Evolutionary conservation across 2,329 filamentous ascomycete genomes (phyloP).

Genomic region (Coleophoma eucalyptorum): DNA sequence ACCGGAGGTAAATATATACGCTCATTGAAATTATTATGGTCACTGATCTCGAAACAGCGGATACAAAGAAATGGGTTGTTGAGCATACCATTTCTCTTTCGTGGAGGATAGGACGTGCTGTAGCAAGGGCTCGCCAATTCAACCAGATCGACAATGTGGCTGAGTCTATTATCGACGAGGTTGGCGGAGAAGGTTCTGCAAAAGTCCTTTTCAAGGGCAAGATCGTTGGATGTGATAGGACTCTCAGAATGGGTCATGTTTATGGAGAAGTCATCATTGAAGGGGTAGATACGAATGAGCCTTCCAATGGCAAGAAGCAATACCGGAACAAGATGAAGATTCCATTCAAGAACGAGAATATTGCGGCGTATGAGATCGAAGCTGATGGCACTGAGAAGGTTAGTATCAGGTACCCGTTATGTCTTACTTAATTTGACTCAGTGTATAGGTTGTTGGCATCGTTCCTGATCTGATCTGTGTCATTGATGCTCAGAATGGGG

Average conservation of each 20-base stretch:
- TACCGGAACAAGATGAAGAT: slow-evolving; percentile 46
- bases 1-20: slow-evolving; percentile 32
- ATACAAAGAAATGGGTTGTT: slow-evolving; percentile 47
- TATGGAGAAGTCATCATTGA: slow-evolving; percentile 57
- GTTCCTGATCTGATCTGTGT: slow-evolving; percentile 50
- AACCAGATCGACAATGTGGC: slow-evolving; percentile 51
- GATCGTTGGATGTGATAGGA: slow-evolving; percentile 55
- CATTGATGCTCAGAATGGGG: slow-evolving; percentile 42
- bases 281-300: slow-evolving; percentile 23
- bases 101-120: slow-evolving; percentile 52
- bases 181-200: slow-evolving; percentile 47
- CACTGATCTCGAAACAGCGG: background rate
- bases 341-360: slow-evolving; percentile 72
- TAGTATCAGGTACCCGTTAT: background rate
- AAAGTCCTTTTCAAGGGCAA: slow-evolving; percentile 59
- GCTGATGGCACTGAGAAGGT: slow-evolving; percentile 10
- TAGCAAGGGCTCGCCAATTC: slow-evolving; percentile 42
- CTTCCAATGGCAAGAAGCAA: slow-evolving; percentile 2
- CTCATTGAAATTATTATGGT: background rate
- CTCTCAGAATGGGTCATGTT: slow-evolving; percentile 50
- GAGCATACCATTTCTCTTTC: slow-evolving; percentile 39
- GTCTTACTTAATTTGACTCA: slow-evolving; percentile 34
- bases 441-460: slow-evolving; percentile 47
- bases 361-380: slow-evolving; percentile 40
- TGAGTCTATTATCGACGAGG: slow-evolving; percentile 54